A percentile compares a stretch with the other conserved stretches of the same genome.
These are phyloP conservation scores for Fraxinus americana DNA, from an alignment of 257 asterid genomes.

Conservation along the genomic window DNA sequence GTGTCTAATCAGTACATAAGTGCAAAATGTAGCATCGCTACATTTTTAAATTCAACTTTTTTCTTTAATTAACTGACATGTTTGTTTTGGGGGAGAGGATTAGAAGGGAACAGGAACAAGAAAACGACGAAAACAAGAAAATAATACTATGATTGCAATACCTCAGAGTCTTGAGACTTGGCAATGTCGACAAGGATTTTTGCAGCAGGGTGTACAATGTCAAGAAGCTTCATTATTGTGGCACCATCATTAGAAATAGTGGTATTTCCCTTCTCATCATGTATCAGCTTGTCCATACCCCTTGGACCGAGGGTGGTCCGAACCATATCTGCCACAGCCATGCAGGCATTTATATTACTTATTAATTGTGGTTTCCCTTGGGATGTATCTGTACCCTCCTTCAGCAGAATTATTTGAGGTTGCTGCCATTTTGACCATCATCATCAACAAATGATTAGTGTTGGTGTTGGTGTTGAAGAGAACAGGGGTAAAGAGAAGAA, in stretches of 20 bases:
- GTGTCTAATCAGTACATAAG: neutral
- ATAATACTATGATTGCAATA: constrained; percentile 21
- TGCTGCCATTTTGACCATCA: constrained; percentile 57
- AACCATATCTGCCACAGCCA: constrained; percentile 87
- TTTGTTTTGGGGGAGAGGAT: neutral
- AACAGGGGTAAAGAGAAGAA: neutral
- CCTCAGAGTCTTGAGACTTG: constrained; percentile 98
- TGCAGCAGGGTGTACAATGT: constrained; percentile 96
- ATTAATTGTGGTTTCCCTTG: constrained; percentile 94
- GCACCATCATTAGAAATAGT: constrained; percentile 99
- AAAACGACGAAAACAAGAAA: neutral
- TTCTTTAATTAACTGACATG: neutral
- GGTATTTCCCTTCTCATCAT: constrained; percentile 93
- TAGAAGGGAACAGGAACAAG: neutral
- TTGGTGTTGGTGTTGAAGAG: constrained; percentile 6
- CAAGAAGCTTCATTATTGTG: constrained; percentile 98
- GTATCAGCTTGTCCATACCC: constrained; percentile 99
- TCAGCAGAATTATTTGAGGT: constrained; percentile 95
- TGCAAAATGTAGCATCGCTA: neutral
- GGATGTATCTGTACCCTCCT: constrained; percentile 97
- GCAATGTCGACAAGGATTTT: constrained; percentile 97
- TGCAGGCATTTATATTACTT: constrained; percentile 94
- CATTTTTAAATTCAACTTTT: neutral
- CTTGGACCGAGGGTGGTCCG: constrained; percentile 94
- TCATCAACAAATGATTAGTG: constrained; percentile 10